A percentile compares a stretch with the other conserved stretches of the same genome.
These are phyloP conservation scores for Begonia loranthoides DNA, from an alignment of 306 rosid species.

Conservation along the genomic window DNA sequence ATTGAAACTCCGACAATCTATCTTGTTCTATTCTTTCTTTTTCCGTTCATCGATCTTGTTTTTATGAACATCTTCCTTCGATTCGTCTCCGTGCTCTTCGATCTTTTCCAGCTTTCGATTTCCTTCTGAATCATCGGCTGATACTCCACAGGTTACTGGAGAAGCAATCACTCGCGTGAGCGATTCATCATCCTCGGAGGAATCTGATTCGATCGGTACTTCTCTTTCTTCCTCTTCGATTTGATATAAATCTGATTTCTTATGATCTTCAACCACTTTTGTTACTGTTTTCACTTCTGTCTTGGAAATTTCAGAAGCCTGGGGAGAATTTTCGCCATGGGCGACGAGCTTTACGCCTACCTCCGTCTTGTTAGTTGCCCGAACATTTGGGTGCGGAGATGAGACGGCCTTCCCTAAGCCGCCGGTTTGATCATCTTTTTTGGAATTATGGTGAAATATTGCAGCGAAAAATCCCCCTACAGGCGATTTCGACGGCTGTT, in stretches of 20 bases:
- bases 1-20: no score
- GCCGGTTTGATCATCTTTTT: constrained; percentile 17
- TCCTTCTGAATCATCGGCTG: no score
- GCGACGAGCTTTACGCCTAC: constrained; percentile 33
- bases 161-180: not conserved
- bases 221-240: constrained; percentile 35
- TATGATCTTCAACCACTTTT: constrained; percentile 18
- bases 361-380: constrained; percentile 20
- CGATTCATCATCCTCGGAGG: not conserved
- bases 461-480: constrained; percentile 42
- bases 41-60: no score
- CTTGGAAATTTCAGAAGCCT: constrained; percentile 19
- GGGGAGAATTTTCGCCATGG: constrained; percentile 28
- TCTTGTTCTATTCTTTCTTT: no score
- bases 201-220: not conserved
- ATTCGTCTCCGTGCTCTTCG: no score
- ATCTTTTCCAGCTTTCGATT: no score
- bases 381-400: constrained; percentile 35
- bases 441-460: constrained; percentile 39
- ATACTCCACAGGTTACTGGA: not conserved
- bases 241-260: constrained; percentile 43
- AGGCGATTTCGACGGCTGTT: constrained; percentile 21
- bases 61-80: no score
- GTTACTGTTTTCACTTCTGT: constrained; percentile 25
- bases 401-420: constrained; percentile 14